Percentiles rank a stretch among this genome's conserved stretches.
phyloP scores from a whole-genome alignment of 2,329 filamentous ascomycete genomes.

The Waltergamsia citrina region DNA sequence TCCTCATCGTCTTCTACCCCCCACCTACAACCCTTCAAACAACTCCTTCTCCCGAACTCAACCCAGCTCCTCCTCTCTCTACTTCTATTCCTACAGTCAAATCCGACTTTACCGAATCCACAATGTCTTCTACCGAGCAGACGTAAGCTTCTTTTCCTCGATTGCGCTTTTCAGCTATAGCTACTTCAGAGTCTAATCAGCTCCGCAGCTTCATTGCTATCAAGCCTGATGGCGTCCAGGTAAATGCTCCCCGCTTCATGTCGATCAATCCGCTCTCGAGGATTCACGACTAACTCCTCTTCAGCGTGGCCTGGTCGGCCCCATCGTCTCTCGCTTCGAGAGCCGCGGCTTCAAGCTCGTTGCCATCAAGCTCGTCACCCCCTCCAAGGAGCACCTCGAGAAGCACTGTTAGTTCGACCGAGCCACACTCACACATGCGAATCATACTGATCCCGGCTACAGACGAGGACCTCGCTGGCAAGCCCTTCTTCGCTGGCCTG shows the following conservation, averaged over 20 bases:
- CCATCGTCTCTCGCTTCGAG: slow-evolving; percentile 98
- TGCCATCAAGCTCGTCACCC: slow-evolving; percentile 89
- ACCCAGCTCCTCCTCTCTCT: slow-evolving; percentile 16
- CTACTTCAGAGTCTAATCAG: slow-evolving; percentile 6
- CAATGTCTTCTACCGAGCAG: slow-evolving; percentile 69
- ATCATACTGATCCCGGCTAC: slow-evolving; percentile 14
- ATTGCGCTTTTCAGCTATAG: slow-evolving; percentile 10
- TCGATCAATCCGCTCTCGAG: not conserved
- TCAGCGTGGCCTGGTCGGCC: slow-evolving; percentile 92
- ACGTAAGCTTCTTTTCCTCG: slow-evolving; percentile 56
- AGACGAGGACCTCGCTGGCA: slow-evolving; percentile 81
- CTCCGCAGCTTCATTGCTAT: slow-evolving; percentile 90
- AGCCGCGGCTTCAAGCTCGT: slow-evolving; percentile 94
- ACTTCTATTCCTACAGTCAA: slow-evolving; percentile 15
- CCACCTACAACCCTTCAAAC: slow-evolving; percentile 8
- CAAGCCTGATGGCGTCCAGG: slow-evolving; percentile 99
- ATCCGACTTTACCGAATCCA: slow-evolving; percentile 25
- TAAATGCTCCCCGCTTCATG: slow-evolving; percentile 27
- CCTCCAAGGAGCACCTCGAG: slow-evolving; percentile 93
- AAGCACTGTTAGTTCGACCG: slow-evolving; percentile 61
- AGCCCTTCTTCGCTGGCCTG: slow-evolving; percentile 95
- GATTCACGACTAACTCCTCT: slow-evolving; percentile 11
- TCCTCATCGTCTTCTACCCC: slow-evolving; percentile 25
- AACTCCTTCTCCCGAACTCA: slow-evolving; percentile 10
- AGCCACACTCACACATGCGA: slow-evolving; percentile 1